Evolutionary conservation across 1,284 basidiomycete species (phyloP).

Genomic region (Trichosporon asahii): DNA sequence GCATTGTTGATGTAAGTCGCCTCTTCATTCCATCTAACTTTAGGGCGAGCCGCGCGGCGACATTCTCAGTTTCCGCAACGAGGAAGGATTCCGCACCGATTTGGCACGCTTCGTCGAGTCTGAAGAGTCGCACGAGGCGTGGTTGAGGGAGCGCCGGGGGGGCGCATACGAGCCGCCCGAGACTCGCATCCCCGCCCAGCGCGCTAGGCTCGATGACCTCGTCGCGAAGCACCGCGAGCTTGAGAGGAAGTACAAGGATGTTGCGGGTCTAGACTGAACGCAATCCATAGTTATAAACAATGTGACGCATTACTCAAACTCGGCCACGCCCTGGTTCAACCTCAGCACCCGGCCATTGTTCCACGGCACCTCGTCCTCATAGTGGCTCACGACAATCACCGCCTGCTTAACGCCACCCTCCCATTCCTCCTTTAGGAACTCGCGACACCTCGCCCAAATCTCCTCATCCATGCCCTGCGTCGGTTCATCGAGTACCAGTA

Average conservation of each 20-base stretch:
- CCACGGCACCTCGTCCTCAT: conserved; percentile 70
- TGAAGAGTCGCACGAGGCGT: too few species aligned
- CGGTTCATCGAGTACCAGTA: conserved; percentile 83
- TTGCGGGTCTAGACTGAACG: too few species aligned
- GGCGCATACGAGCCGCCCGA: too few species aligned
- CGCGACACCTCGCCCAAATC: conserved; percentile 64
- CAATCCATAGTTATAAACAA: too few species aligned
- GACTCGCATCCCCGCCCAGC: too few species aligned
- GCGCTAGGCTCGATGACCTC: too few species aligned
- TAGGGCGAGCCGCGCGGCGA: neutral
- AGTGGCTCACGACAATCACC: conserved; percentile 79
- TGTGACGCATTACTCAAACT: neutral
- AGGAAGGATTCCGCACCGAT: neutral
- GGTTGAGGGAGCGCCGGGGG: too few species aligned
- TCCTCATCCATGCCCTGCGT: conserved; percentile 82
- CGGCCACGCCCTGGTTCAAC: conserved; percentile 33
- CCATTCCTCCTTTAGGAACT: conserved; percentile 62
- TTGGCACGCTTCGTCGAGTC: neutral
- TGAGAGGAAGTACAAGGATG: too few species aligned
- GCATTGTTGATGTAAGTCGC: neutral
- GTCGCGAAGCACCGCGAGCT: too few species aligned
- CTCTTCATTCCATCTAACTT: neutral
- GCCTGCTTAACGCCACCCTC: conserved; percentile 59
- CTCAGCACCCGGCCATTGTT: conserved; percentile 27
- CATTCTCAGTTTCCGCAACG: neutral